These are phyloP conservation scores for Cutaneotrichosporon mucoides DNA, from an alignment of 1,284 basidiomycete genomes.

Conservation along the genomic window DNA sequence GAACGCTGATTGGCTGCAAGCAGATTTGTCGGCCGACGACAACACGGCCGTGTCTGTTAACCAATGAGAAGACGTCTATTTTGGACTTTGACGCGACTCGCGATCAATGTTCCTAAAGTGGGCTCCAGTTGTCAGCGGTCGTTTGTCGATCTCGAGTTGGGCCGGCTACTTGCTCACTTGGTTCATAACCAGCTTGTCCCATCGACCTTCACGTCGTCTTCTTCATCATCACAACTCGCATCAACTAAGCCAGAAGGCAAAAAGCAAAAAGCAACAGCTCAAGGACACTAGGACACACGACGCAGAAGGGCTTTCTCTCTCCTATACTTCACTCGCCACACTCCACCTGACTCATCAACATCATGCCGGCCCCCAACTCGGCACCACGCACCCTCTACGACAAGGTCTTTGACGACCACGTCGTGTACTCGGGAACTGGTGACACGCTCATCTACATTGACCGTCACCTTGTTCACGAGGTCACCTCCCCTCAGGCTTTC, in stretches of 20 bases:
- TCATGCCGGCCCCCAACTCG: slow-evolving; percentile 24
- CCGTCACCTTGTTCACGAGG: slow-evolving; percentile 92
- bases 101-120: too few species aligned
- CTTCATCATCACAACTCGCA: background rate
- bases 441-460: slow-evolving; percentile 90
- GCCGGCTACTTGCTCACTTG: background rate
- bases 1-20: too few species aligned
- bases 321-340: background rate
- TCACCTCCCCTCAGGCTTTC: slow-evolving; percentile 93
- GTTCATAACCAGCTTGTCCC: background rate
- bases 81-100: too few species aligned
- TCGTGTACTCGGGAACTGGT: slow-evolving; percentile 76
- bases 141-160: too few species aligned
- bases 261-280: background rate
- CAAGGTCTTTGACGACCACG: slow-evolving; percentile 94
- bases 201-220: background rate
- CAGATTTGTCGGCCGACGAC: too few species aligned
- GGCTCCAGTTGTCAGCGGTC: too few species aligned
- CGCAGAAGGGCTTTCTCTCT: background rate
- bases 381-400: slow-evolving; percentile 81
- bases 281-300: background rate
- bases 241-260: background rate
- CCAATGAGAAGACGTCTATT: too few species aligned
- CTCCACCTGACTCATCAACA: background rate
- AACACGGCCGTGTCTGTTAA: too few species aligned